Percentiles rank a stretch among this genome's conserved stretches.
Evolutionary conservation across 805 yeast genomes (phyloP).

Genomic region (Saccharomycopsis lassenensis): DNA sequence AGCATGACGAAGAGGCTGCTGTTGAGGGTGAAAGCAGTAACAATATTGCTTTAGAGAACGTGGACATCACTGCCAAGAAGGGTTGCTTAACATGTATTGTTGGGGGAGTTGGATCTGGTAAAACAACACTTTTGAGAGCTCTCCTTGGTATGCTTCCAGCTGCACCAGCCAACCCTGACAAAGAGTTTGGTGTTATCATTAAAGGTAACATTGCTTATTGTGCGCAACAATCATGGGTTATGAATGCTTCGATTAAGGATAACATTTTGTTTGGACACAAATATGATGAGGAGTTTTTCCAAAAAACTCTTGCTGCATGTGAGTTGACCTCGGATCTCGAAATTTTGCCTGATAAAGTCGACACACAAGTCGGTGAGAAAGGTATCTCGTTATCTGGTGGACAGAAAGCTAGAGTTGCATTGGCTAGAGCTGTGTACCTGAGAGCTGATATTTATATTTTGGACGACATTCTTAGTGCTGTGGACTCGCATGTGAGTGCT

Average conservation of each 20-base stretch:
- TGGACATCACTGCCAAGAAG: conserved; percentile 39
- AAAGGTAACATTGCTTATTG: conserved; percentile 48
- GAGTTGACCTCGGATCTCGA: conserved; percentile 37
- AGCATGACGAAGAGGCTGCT: conserved; percentile 32
- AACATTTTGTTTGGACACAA: conserved; percentile 41
- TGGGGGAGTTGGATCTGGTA: conserved; percentile 62
- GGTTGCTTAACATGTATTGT: conserved; percentile 50
- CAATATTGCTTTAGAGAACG: conserved; percentile 35
- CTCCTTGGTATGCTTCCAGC: conserved; percentile 45
- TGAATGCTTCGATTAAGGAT: conserved; percentile 39
- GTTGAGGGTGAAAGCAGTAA: conserved; percentile 32
- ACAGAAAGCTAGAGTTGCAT: conserved; percentile 50
- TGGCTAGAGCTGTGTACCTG: conserved; percentile 62
- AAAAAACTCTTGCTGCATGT: conserved; percentile 37
- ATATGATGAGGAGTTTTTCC: conserved; percentile 32
- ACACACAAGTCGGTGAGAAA: conserved; percentile 47
- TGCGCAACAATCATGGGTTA: conserved; percentile 47
- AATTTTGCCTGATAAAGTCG: conserved; percentile 41
- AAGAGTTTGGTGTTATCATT: conserved; percentile 19
- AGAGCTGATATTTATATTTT: conserved; percentile 45
- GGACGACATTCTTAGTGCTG: conserved; percentile 63
- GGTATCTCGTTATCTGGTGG: conserved; percentile 55
- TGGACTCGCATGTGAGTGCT: conserved; percentile 59
- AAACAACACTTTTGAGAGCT: conserved; percentile 45
- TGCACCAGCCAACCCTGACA: conserved; percentile 17